Percentiles rank a stretch among this genome's conserved stretches.
phyloP scores from a whole-genome alignment of 2,329 filamentous ascomycete species.

The Aureobasidium uvarum region DNA sequence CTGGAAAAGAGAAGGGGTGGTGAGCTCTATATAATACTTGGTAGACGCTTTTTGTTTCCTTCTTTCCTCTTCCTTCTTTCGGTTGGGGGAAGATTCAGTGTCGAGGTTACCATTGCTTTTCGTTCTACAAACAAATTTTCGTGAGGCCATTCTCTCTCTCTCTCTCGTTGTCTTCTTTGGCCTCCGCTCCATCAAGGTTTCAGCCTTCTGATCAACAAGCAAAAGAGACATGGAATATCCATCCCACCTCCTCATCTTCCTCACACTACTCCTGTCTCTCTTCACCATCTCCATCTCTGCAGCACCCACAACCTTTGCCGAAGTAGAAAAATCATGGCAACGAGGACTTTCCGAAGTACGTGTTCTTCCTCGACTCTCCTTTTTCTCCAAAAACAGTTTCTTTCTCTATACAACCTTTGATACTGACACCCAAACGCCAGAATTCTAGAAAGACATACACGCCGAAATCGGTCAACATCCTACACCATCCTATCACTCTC shows the following conservation, averaged over 20 bases:
- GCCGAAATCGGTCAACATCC: background rate
- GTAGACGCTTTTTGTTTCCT: background rate
- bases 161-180: too few species aligned
- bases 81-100: background rate
- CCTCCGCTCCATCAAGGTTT: too few species aligned
- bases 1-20: background rate
- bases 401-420: too few species aligned
- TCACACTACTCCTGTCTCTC: background rate
- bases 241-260: background rate
- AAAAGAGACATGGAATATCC: background rate
- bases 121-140: too few species aligned
- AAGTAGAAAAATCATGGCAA: slow-evolving; percentile 19
- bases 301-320: slow-evolving; percentile 4
- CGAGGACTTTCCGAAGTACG: slow-evolving; percentile 25
- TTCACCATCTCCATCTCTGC: background rate
- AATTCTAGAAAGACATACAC: background rate
- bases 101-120: too few species aligned
- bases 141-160: too few species aligned
- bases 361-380: background rate
- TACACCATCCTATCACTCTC: slow-evolving; percentile 1
- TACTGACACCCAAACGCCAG: background rate
- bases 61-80: background rate
- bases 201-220: background rate
- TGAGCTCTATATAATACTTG: background rate
- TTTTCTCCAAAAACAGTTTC: background rate